Evolutionary conservation across 164 flowering plant species (phyloP), one percentile per base, ranked within the genome.

Genomic region (Pachysandra terminalis): DNA sequence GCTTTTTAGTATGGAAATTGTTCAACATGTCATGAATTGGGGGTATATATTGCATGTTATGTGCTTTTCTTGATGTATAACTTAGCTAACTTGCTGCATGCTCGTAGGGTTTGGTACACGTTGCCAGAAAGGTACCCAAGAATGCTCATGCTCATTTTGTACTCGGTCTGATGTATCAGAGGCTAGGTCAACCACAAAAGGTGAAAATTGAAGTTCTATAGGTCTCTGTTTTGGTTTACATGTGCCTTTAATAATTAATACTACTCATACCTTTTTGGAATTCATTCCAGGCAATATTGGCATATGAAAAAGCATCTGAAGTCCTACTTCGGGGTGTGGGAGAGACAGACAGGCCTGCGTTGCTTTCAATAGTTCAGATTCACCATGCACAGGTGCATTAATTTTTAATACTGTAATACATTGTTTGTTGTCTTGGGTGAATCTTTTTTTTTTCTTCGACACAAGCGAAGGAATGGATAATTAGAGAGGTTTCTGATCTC

Each of bases 111-210:
- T 81, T 93, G 77, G 81, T 87, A 25, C 94, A 90, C 83, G 95
- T 93, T 63, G 87, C 98, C 49, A 79, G 90, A 78, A 93, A 88
- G 84, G 87, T 88, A 87, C 97, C 98, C 12, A 93, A 90, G 76
- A 93, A 93, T 87, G 96, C 90, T 37, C 98, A 93, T 80, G 94
- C 94, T 32, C 96, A 93, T 80, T 93, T 90, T 71, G 78, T 91
- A 52, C 92, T 93, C 66, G 98, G 98, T 35, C 68, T 91, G 21
- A 91, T 93, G 97, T 85, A 89, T 76, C 98, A 93, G 79, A 84
- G 98, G 63, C 72, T 93, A 82, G 86, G 84, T 49, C 97, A 93
- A 66, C 87, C 96, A 23, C 90, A 85, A 59, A 93, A 93, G 97
- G 98, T 91, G 80, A 59, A 54, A 5, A 32, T 71, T 65, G 22